Percentiles rank a stretch among this genome's conserved stretches.
phyloP scores from a whole-genome alignment of 2,329 filamentous ascomycete species.

The Alternaria sp. region DNA sequence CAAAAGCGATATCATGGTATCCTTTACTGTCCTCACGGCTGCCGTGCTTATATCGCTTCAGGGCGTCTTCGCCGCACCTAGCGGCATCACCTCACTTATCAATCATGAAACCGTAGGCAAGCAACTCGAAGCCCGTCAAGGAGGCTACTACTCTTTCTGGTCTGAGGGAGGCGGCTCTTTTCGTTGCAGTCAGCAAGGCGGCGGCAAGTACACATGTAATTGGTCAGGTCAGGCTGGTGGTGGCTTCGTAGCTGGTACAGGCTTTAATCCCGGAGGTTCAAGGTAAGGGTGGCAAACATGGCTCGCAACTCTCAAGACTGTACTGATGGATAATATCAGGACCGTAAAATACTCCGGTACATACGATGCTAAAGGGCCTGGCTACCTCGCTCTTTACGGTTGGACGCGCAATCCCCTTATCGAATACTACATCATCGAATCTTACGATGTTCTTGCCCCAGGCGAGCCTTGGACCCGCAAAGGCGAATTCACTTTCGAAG shows the following conservation, averaged over 20 bases:
- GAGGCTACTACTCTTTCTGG: constrained; percentile 66
- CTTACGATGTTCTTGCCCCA: constrained; percentile 55
- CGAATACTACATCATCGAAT: constrained; percentile 67
- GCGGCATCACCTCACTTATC: constrained; percentile 7
- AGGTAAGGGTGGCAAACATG: constrained; percentile 52
- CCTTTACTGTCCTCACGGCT: constrained; percentile 7
- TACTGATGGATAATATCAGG: constrained; percentile 11
- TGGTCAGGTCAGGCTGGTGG: constrained; percentile 24
- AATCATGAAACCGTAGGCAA: constrained; percentile 21
- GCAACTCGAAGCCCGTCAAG: constrained; percentile 18
- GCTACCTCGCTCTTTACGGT: constrained; percentile 59
- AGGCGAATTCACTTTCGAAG: constrained; percentile 61
- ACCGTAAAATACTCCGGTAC: constrained; percentile 33
- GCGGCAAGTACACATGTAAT: constrained; percentile 36
- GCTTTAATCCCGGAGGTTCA: constrained; percentile 50
- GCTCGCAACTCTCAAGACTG: not conserved
- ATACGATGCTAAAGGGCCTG: constrained; percentile 34
- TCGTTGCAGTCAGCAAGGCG: constrained; percentile 33
- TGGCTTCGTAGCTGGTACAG: constrained; percentile 39
- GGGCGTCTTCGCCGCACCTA: constrained; percentile 6
- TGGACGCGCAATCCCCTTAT: constrained; percentile 63
- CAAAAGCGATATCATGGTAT: constrained; percentile 8
- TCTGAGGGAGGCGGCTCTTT: constrained; percentile 57
- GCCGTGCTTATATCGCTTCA: constrained; percentile 6
- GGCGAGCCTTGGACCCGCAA: constrained; percentile 44